phyloP scores from a whole-genome alignment of 2,329 filamentous ascomycete species.

The Botrytis paeoniae region DNA sequence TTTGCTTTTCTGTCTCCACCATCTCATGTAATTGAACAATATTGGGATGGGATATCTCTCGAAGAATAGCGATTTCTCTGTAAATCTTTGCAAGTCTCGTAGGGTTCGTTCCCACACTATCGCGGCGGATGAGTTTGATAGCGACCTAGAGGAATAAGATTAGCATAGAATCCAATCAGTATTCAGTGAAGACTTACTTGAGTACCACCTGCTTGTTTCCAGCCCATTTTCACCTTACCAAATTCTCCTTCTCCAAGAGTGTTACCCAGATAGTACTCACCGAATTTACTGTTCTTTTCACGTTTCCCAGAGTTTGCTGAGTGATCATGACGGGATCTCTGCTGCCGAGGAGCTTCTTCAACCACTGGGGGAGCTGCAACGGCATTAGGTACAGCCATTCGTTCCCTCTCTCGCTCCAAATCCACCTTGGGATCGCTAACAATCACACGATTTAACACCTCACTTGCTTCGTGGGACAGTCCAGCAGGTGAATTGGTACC shows the following conservation, averaged over 20 bases:
- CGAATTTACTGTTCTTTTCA: constrained; percentile 83
- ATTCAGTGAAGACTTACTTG: constrained; percentile 50
- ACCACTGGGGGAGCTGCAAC: constrained; percentile 45
- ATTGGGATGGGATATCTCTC: constrained; percentile 87
- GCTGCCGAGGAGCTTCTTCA: constrained; percentile 42
- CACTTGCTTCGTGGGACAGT: constrained; percentile 71
- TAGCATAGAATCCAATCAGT: neutral
- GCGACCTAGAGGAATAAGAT: constrained; percentile 62
- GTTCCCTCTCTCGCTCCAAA: constrained; percentile 66
- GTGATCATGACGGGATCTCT: constrained; percentile 60
- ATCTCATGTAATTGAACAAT: constrained; percentile 97
- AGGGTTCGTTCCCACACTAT: constrained; percentile 83
- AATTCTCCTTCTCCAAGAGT: constrained; percentile 98
- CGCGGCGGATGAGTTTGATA: constrained; percentile 94
- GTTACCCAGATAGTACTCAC: constrained; percentile 92
- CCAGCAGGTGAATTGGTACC: constrained; percentile 50
- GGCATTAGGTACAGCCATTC: constrained; percentile 52
- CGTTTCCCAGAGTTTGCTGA: constrained; percentile 41
- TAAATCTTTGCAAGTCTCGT: constrained; percentile 93
- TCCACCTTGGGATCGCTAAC: constrained; percentile 74
- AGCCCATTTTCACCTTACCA: constrained; percentile 96
- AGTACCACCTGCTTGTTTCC: constrained; percentile 92
- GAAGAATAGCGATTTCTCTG: constrained; percentile 89
- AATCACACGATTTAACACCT: constrained; percentile 73
- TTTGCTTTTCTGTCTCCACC: constrained; percentile 95